Evolutionary conservation across 2,329 filamentous ascomycete genomes (phyloP).

Genomic region (Knufia petricola): DNA sequence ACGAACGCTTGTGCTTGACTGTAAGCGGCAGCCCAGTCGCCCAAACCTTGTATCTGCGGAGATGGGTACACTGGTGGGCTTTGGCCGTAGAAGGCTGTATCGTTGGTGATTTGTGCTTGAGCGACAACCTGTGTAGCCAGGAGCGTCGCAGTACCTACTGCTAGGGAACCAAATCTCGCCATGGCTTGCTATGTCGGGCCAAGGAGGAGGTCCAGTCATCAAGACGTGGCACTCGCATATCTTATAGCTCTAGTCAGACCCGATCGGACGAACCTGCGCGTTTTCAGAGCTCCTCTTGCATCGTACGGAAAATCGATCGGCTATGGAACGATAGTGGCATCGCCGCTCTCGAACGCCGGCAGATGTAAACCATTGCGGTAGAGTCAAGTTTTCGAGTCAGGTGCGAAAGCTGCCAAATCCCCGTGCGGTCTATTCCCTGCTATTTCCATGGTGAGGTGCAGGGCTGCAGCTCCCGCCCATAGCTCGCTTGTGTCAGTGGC

Average conservation of each 20-base stretch:
- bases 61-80: constrained; percentile 16
- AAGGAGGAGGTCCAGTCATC: background rate
- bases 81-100: constrained; percentile 23
- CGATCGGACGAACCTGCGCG: background rate
- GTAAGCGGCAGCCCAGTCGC: constrained; percentile 30
- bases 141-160: background rate
- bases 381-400: background rate
- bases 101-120: constrained; percentile 21
- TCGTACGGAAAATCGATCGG: background rate
- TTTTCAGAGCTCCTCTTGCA: background rate
- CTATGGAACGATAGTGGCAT: background rate
- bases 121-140: constrained; percentile 9
- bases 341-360: background rate
- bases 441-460: background rate
- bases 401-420: background rate
- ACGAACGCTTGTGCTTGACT: constrained; percentile 32
- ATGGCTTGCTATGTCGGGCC: background rate
- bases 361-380: background rate
- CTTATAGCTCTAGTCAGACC: background rate
- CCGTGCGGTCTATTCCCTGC: background rate
- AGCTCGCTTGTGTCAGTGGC: too few relatives aligned
- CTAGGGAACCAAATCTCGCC: background rate
- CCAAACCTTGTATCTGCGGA: constrained; percentile 22
- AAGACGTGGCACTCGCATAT: background rate
- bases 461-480: too few relatives aligned